Evolutionary conservation across 768 basidiomycete genomes (phyloP).

Genomic region (Mycena metata): DNA sequence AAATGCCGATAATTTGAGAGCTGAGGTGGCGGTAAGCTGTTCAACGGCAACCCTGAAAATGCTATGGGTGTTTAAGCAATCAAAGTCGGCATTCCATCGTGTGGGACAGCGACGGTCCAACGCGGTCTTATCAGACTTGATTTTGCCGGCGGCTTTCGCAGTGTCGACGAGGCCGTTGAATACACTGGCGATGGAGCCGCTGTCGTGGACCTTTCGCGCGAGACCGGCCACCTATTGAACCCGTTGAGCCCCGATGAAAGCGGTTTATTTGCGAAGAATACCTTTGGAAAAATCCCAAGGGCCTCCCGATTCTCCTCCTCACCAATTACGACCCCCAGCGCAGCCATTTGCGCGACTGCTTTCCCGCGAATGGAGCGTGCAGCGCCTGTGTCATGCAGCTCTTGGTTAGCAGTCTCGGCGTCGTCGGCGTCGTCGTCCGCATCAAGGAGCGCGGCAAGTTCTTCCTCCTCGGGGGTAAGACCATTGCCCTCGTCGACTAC

Average conservation of each 20-base stretch:
- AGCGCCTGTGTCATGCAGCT: slow-evolving; percentile 37
- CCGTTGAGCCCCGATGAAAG: not conserved
- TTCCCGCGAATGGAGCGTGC: slow-evolving; percentile 19
- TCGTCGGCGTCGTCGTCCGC: slow-evolving; percentile 40
- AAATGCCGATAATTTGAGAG: not conserved
- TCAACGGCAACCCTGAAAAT: slow-evolving; percentile 42
- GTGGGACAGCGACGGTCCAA: slow-evolving; percentile 47
- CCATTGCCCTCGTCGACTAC: slow-evolving; percentile 1
- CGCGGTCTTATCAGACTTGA: slow-evolving; percentile 10
- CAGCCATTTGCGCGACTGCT: slow-evolving; percentile 28
- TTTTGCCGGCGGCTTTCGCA: slow-evolving; percentile 17
- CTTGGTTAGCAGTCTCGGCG: slow-evolving; percentile 34
- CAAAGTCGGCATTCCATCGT: slow-evolving; percentile 49
- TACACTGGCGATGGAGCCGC: slow-evolving; percentile 39
- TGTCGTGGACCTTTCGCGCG: slow-evolving; percentile 44
- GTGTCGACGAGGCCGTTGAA: slow-evolving; percentile 42
- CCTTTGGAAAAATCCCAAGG: slow-evolving; percentile 40
- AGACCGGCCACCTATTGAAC: slow-evolving; percentile 44
- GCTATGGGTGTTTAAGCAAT: slow-evolving; percentile 44
- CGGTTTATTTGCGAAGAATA: slow-evolving; percentile 16
- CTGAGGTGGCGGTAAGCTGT: slow-evolving; percentile 32
- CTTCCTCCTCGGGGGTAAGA: slow-evolving; percentile 6
- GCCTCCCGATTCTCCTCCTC: slow-evolving; percentile 30
- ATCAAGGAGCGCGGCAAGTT: slow-evolving; percentile 32
- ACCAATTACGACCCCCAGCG: slow-evolving; percentile 13